Base-by-base conservation (phyloP, 108 stramenopile species). In the Nitzschia putrida region DNA sequence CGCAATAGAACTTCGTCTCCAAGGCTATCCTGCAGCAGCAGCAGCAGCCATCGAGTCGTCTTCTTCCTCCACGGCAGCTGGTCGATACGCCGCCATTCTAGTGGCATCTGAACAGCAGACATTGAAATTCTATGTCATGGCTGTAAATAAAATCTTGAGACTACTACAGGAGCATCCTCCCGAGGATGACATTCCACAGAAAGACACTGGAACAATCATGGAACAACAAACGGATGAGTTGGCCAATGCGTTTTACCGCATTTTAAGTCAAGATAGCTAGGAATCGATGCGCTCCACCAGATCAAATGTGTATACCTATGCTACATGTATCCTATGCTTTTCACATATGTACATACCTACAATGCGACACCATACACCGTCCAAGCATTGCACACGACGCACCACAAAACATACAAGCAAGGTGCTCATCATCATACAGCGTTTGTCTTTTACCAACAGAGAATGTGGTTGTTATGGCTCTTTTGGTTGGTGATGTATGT, bases 21-120 rank as follows among this genome's bases (percentile, higher is more conserved):
- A 45, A 18, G 29, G 54, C 40, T 76, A 71, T 64, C 55, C 8
- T 1, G 22, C 26, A 44, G 13, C 14, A 37, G 2, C 18, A 53
- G 66, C 20, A 13, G 59, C 37, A 16, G 0, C 38, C n/a, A 9
- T 54, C 16, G n/a, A 39, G 47, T 25, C 51, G 13, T 24, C 37
- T 8, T 10, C 56, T 44, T 43, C 23, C 4, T n/a, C 11, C 6
- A 45, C 52, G 43, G 16, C 41, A 11, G 40, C 52, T 7, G 53
- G 21, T 25, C 22, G 54, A 6, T 88, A 71, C 69, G 61, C 83
- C 23, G 53, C 63, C 11, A 55, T 85, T 3, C 57, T 83, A 16
- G 37, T 79, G 20, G 53, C 26, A 1, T 83, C 87, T 34, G 84
- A 85, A 72, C 49, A 71, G n/a, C 69, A 71, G 47, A 85, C 80